Evolutionary conservation across 768 basidiomycete genomes (phyloP), one percentile per base, ranked within the genome.

Genomic region (Tulasnella sp.): DNA sequence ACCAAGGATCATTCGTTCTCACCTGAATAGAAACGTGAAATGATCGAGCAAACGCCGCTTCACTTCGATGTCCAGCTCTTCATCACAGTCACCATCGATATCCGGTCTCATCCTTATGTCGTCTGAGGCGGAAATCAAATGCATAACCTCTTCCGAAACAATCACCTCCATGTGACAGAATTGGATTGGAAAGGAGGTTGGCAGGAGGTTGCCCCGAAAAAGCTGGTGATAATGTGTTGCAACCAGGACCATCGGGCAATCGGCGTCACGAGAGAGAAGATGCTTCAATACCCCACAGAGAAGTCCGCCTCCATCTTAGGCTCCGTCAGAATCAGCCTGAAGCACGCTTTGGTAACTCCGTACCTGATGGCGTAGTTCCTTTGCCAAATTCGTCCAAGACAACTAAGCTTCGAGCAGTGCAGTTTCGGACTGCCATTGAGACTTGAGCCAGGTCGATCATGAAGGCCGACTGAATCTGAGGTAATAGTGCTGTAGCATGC

Each of bases 401-500:
- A 68, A 99, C 81, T 41, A 99, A 81, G n/a, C 95, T 96, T 37
- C 88, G 86, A 63, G 85, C 78, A 1, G 95, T 98, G 68, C 87
- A 86, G 75, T 97, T 97, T 42, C 97, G 89, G 29, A 99, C 80
- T 64, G 90, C 90, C 34, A 89, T 81, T 22, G 94, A 95, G 9
- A 94, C 90, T 81, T 96, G 94, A 77, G 92, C 91, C 36, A 98
- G 84, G 80, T 98, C 97, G 77, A 98, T 98, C 95, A 98, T 96
- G 81, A 98, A 98, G 0, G 95, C 94, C 2, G 92, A 93, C 77
- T 92, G 91, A 1, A 87, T 85, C 90, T 91, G 71, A 32, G 35
- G 26, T 6, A 36, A 52, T n/a, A n/a, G n/a, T 26, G n/a, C 26
- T 32, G 32, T 37, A 44, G n/a, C 35, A 22, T 12, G 17, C 67